Conservation (phyloP, 2,329 filamentous ascomycete species). For the Lomentospora prolificans region DNA sequence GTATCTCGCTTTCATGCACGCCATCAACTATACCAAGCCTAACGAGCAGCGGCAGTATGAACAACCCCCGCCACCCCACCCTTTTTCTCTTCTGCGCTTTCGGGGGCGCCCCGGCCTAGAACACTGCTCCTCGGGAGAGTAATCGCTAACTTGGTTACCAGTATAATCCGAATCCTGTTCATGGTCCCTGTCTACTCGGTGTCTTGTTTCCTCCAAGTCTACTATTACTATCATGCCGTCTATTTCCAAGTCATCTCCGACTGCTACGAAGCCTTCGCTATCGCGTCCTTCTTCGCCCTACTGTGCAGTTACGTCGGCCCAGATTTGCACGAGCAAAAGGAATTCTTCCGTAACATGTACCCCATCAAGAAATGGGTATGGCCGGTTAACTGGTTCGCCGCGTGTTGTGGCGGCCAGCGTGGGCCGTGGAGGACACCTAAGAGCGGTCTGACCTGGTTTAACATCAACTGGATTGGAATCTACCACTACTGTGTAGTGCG, state of each 20-base stretch:
- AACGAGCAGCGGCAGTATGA: conserved; percentile 47
- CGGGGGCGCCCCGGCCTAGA: too few relatives aligned
- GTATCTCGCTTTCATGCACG: conserved; percentile 49
- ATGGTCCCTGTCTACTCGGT: conserved; percentile 78
- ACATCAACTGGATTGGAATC: conserved; percentile 71
- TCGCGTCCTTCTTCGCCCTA: conserved; percentile 76
- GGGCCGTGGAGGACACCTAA: conserved; percentile 64
- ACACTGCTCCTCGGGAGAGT: too few relatives aligned
- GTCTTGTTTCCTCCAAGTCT: conserved; percentile 63
- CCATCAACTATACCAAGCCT: conserved; percentile 50
- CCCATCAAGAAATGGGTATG: conserved; percentile 63
- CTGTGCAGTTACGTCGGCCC: conserved; percentile 74
- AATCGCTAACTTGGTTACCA: conserved; percentile 24
- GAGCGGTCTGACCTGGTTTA: conserved; percentile 84
- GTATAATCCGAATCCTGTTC: conserved; percentile 78
- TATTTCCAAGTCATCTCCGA: conserved; percentile 76
- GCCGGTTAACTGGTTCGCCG: conserved; percentile 61
- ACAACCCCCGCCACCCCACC: background rate
- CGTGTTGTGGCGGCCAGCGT: conserved; percentile 58
- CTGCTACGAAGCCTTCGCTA: conserved; percentile 84
- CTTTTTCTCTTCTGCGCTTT: too few relatives aligned
- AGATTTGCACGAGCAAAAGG: conserved; percentile 69
- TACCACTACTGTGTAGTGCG: conserved; percentile 83
- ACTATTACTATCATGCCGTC: conserved; percentile 66
- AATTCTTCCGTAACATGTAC: conserved; percentile 62